Evolutionary conservation across 148 eudicot genomes (phyloP).

Genomic region (Amaranthus cruentus): DNA sequence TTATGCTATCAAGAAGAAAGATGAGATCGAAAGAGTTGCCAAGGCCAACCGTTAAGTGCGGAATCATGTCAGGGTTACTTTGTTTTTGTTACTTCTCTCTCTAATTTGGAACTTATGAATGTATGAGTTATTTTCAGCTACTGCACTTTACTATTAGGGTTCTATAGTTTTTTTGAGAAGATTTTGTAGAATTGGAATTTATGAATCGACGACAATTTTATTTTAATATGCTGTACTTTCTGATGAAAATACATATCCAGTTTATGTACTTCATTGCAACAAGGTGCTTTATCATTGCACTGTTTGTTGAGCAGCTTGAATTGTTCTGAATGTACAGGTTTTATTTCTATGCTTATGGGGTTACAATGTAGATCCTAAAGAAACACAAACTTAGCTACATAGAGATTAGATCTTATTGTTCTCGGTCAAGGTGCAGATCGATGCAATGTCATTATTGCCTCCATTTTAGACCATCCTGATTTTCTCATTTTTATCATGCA

Average conservation of each 20-base stretch:
- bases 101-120: not conserved
- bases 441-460: constrained; percentile 52
- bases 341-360: too few species aligned
- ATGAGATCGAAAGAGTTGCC: constrained; percentile 36
- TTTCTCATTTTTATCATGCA: constrained; percentile 56
- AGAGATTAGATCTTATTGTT: constrained; percentile 43
- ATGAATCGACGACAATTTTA: not conserved
- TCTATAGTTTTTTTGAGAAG: not conserved
- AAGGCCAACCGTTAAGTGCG: constrained; percentile 31
- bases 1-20: constrained; percentile 37
- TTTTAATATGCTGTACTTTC: not conserved
- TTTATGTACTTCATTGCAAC: not conserved
- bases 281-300: not conserved
- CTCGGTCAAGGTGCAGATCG: constrained; percentile 65
- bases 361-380: constrained; percentile 5
- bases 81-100: not conserved
- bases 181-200: not conserved
- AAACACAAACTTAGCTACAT: constrained; percentile 31
- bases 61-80: not conserved
- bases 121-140: constrained; percentile 1
- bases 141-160: not conserved
- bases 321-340: too few species aligned
- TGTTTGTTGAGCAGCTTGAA: too few species aligned
- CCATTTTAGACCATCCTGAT: constrained; percentile 53
- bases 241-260: not conserved